Base-by-base conservation (phyloP, 1,284 basidiomycete species). In the Flammula alnicola region DNA sequence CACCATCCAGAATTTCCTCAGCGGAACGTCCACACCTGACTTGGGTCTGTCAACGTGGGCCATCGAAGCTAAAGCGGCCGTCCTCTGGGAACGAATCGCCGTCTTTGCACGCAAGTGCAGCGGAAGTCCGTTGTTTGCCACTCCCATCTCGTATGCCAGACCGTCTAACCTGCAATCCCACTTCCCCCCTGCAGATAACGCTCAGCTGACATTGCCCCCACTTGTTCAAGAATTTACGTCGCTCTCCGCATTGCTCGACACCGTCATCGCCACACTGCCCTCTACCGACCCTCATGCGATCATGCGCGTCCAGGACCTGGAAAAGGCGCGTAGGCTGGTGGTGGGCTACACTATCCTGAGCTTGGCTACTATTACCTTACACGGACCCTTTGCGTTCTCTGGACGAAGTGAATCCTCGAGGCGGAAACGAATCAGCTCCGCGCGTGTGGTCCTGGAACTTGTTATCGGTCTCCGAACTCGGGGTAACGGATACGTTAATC, bases 1-100 rank as follows among this genome's bases (percentile, higher is more conserved):
- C 20, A 67, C 64, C 3, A 57, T 69, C 33, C 51, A 59, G 8
- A 59, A 63, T 12, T 69, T 67, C 40, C 37, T 66, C n/a, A 54
- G 57, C 17, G 55, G 60, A 14, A 46, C 51, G 8, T 52, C 49
- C 3, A 57, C 63, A 10, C 54, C 48, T 3, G 60, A 61, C 25
- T 53, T 59, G 14, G 58, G 56, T 8, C 45, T 61, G 4, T 65
- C 64, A 1, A 54, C 60, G 17, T 48, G 57, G 20, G 62, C 64
- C 0, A 51, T 69, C 12, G 63, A 62, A 27, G 61, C 63, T 2
- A 66, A 68, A 47, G 58, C 63, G 9, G 53, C 60, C 6, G 52
- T 67, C 3, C 56, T 69, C 10, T 62, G 56, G 56, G 57, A 64
- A 31, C 45, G 57, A 20, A 60, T 55, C 3, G 38, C 52, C 10